These are phyloP conservation scores for Wickerhamiella kazuoi DNA, from an alignment of 805 yeast species.

Conservation along the genomic window DNA sequence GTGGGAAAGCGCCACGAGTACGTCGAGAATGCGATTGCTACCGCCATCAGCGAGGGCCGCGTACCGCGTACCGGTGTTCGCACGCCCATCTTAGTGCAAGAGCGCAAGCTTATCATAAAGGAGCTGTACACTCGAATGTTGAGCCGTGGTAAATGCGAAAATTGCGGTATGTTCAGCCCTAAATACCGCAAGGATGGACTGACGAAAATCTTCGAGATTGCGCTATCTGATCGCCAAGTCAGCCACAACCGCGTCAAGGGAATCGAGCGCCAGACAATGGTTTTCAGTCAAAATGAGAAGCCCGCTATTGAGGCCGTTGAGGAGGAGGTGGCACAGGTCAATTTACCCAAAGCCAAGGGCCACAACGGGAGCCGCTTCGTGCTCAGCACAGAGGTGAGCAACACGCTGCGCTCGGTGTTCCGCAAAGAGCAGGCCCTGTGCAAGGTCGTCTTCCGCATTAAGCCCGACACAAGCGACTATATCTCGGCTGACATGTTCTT, in stretches of 20 bases:
- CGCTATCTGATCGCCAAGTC: slow-evolving; percentile 65
- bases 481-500: slow-evolving; percentile 71
- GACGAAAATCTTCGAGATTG: slow-evolving; percentile 77
- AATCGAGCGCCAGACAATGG: slow-evolving; percentile 50
- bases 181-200: slow-evolving; percentile 88
- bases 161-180: slow-evolving; percentile 93
- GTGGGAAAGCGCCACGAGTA: slow-evolving; percentile 47
- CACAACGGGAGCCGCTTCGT: slow-evolving; percentile 70
- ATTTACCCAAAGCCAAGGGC: slow-evolving; percentile 26
- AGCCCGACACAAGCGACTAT: slow-evolving; percentile 37
- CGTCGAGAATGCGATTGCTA: slow-evolving; percentile 52
- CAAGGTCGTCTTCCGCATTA: slow-evolving; percentile 61
- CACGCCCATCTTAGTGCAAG: slow-evolving; percentile 76
- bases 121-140: slow-evolving; percentile 59
- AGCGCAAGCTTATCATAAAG: slow-evolving; percentile 54
- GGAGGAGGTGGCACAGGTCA: slow-evolving; percentile 22
- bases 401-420: slow-evolving; percentile 59
- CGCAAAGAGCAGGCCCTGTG: slow-evolving; percentile 50
- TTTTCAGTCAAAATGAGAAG: slow-evolving; percentile 24
- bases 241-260: slow-evolving; percentile 70
- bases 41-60: slow-evolving; percentile 61
- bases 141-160: slow-evolving; percentile 76
- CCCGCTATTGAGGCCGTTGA: slow-evolving; percentile 16
- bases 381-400: slow-evolving; percentile 72
- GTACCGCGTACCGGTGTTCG: slow-evolving; percentile 47